Evolutionary conservation across 148 eudicot species (phyloP), one percentile per base, ranked within the genome.

Genomic region (Fagopyrum homotropicum): DNA sequence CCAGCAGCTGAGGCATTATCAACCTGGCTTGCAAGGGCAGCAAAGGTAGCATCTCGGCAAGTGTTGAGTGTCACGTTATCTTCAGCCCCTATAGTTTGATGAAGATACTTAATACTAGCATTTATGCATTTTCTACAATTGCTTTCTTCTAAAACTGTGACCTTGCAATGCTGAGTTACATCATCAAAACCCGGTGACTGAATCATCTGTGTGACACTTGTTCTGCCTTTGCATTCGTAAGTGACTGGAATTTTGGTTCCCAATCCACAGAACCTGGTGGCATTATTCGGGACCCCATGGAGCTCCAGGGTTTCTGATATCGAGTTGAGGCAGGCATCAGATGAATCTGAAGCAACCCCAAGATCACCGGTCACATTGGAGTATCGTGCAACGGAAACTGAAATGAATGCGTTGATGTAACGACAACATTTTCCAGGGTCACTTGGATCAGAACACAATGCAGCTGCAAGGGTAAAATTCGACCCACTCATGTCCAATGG

Each of bases 11-110:
- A 89, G 15, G 74, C 77, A 79, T 89, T 88, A 78, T 90, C 87
- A 72, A 86, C 86, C 80, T 84, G 93, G 81, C 98, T 95, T 29
- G 93, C 91, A 76, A 92, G 83, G 15, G 98, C 80, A 49, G 79
- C 90, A 88, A 90, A 95, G 51, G 91, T 85, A 79, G 99, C 99
- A 90, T 92, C 99, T 75, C 99, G 83, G 73, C 99, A 95, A 70
- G 91, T 89, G 69, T 88, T 95, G 75, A 92, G 78, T 9, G 92
- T 90, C 77, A 84, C 70, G 83, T 92, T 95, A 74, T 89, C 86
- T 44, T 77, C 86, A 70, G 88, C 82, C 69, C 86, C 93, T 49
- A 88, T 78, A 63, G 84, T 83, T 78, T 85, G 89, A 48, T 88
- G 89, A 77, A 95, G 90, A 85, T 89, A 95, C 46, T 79, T 73